Evolutionary conservation across 441 rosid genomes (phyloP).

Genomic region (Populus hybrid): DNA sequence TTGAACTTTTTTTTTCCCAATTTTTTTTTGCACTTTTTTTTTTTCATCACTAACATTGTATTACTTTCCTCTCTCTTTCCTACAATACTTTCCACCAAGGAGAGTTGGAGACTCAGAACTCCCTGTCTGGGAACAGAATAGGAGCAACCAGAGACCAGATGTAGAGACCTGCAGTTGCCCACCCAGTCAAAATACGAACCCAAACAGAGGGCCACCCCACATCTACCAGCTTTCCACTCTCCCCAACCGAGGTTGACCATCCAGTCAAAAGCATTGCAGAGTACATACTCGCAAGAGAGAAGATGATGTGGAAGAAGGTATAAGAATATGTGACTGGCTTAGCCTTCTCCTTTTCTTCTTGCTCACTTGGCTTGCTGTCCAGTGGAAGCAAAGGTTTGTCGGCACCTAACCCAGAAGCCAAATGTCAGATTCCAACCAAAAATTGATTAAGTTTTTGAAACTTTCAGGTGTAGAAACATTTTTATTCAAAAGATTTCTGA

Average conservation of each 20-base stretch:
- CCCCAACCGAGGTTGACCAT: constrained; percentile 93
- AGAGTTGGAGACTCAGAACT: constrained; percentile 46
- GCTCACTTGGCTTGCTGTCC: constrained; percentile 62
- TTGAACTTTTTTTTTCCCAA: no score
- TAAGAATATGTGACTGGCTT: constrained; percentile 87
- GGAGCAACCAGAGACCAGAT: constrained; percentile 89
- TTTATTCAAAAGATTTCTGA: not conserved
- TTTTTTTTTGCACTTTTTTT: no score
- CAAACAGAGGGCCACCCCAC: constrained; percentile 97
- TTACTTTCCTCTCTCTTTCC: no score
- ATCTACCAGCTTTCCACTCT: constrained; percentile 81
- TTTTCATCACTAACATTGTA: no score
- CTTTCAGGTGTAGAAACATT: not conserved
- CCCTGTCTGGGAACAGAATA: constrained; percentile 81
- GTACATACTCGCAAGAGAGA: constrained; percentile 97
- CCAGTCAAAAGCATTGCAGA: constrained; percentile 97
- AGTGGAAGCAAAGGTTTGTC: constrained; percentile 85
- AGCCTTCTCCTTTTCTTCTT: constrained; percentile 64
- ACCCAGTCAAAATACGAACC: constrained; percentile 71
- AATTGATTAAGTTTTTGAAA: not conserved
- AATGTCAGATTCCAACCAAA: not conserved
- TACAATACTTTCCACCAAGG: not conserved
- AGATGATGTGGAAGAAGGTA: constrained; percentile 92
- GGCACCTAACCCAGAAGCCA: constrained; percentile 20
- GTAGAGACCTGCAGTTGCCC: constrained; percentile 90